These are phyloP conservation scores for Rossbeevera mucosa DNA, from an alignment of 768 basidiomycete genomes.

Conservation along the genomic window DNA sequence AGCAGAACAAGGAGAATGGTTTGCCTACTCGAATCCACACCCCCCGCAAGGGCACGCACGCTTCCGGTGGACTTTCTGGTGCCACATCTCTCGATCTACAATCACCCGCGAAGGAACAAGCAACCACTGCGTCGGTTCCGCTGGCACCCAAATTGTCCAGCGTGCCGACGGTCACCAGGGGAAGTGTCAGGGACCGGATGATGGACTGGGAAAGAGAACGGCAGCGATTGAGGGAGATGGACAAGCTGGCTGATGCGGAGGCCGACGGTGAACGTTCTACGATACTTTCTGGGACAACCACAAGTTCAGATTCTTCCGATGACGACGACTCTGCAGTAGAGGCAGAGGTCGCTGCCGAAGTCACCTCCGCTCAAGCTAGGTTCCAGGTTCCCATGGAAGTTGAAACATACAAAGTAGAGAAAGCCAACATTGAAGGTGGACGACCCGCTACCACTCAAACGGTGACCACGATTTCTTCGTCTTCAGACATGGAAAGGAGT, in stretches of 20 bases:
- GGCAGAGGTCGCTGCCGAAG: slow-evolving; percentile 25
- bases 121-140: slow-evolving; percentile 3
- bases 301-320: slow-evolving; percentile 19
- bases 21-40: slow-evolving; percentile 1
- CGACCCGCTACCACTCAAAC: slow-evolving; percentile 11
- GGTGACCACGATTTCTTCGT: slow-evolving; percentile 11
- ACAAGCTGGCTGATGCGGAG: slow-evolving; percentile 53
- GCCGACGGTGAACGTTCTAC: slow-evolving; percentile 35
- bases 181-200: slow-evolving; percentile 53
- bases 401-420: neutral
- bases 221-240: slow-evolving; percentile 66
- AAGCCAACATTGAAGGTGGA: neutral
- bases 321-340: slow-evolving; percentile 26
- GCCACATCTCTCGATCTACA: slow-evolving; percentile 11
- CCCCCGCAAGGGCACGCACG: slow-evolving; percentile 8
- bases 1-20: slow-evolving; percentile 29
- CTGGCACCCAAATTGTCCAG: slow-evolving; percentile 17
- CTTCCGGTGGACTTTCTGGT: neutral
- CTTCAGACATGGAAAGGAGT: slow-evolving; percentile 25
- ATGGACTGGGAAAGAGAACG: slow-evolving; percentile 74
- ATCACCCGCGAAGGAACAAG: slow-evolving; percentile 15
- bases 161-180: slow-evolving; percentile 18
- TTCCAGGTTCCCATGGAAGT: slow-evolving; percentile 1
- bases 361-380: slow-evolving; percentile 7
- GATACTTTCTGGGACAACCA: slow-evolving; percentile 14